Percentiles rank a stretch among this genome's conserved stretches.
phyloP scores from a whole-genome alignment of 768 basidiomycete genomes.

The Tricholoma matsutake region DNA sequence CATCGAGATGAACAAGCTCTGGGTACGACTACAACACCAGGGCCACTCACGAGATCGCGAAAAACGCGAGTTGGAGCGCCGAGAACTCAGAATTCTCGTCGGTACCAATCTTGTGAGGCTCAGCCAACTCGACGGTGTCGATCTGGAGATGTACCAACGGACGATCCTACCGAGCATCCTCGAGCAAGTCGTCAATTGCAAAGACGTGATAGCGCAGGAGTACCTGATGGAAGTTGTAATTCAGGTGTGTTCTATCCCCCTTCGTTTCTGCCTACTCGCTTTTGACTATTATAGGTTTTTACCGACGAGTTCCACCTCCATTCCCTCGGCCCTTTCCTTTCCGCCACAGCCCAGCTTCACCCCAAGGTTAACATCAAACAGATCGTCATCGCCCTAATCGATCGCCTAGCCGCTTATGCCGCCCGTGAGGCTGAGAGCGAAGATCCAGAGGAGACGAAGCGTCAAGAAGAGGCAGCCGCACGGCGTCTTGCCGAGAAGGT shows the following conservation, averaged over 20 bases:
- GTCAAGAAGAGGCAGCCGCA: slow-evolving; percentile 91
- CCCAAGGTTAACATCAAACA: slow-evolving; percentile 98
- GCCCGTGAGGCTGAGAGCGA: slow-evolving; percentile 97
- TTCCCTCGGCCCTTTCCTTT: slow-evolving; percentile 92
- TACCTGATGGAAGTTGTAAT: slow-evolving; percentile 99
- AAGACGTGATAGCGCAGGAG: slow-evolving; percentile 98
- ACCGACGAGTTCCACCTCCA: slow-evolving; percentile 98
- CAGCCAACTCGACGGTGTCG: slow-evolving; percentile 94
- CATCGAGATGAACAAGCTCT: slow-evolving; percentile 99
- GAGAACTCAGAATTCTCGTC: slow-evolving; percentile 92
- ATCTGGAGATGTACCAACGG: slow-evolving; percentile 84
- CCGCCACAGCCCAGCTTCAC: slow-evolving; percentile 93
- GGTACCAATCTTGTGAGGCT: slow-evolving; percentile 97
- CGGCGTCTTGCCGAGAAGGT: slow-evolving; percentile 86
- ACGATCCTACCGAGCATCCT: slow-evolving; percentile 89
- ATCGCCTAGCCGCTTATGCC: slow-evolving; percentile 92
- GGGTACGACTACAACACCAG: slow-evolving; percentile 98
- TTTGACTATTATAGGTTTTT: slow-evolving; percentile 64
- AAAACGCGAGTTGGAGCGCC: slow-evolving; percentile 94
- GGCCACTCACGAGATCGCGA: slow-evolving; percentile 97
- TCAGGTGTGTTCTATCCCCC: slow-evolving; percentile 56
- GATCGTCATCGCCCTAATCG: slow-evolving; percentile 97
- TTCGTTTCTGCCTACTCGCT: neutral
- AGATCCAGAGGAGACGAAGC: slow-evolving; percentile 90
- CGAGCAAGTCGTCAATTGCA: slow-evolving; percentile 97